Conservation (phyloP, 2,329 filamentous ascomycete species). For the Fusarium concolor region DNA sequence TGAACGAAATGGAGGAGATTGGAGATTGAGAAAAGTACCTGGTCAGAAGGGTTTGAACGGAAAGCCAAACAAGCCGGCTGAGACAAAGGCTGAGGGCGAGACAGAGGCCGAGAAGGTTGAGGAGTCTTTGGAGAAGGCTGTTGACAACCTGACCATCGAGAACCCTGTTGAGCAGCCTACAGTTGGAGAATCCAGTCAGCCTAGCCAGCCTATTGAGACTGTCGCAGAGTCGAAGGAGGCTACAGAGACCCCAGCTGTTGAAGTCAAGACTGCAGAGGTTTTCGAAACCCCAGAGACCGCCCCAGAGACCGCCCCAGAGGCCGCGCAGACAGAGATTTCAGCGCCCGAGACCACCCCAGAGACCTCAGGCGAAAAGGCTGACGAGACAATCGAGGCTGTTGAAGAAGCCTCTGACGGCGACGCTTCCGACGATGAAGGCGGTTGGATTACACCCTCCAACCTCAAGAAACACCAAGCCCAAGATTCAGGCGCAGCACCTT, state of each 20-base stretch:
- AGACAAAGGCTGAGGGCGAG: constrained; percentile 10
- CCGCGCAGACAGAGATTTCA: constrained; percentile 5
- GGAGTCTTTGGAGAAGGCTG: constrained; percentile 20
- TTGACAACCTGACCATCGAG: constrained; percentile 30
- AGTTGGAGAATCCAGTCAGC: constrained; percentile 6
- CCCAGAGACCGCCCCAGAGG: background rate
- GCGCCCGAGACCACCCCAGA: constrained; percentile 5
- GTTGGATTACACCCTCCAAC: constrained; percentile 96
- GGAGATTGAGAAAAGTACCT: constrained; percentile 81
- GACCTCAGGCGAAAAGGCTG: constrained; percentile 19
- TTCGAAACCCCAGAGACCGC: background rate
- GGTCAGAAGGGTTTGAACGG: constrained; percentile 84
- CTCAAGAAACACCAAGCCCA: constrained; percentile 84
- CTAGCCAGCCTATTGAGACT: constrained; percentile 3
- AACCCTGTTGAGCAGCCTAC: constrained; percentile 17
- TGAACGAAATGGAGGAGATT: constrained; percentile 89
- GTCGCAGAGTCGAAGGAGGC: background rate
- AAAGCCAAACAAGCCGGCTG: constrained; percentile 56
- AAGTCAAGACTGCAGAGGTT: background rate
- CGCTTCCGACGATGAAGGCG: constrained; percentile 69
- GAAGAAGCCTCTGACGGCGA: constrained; percentile 61
- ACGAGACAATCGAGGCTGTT: constrained; percentile 35
- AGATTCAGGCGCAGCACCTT: constrained; percentile 63
- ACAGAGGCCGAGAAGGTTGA: background rate
- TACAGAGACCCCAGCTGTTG: background rate